phyloP scores from a whole-genome alignment of 2,329 filamentous ascomycete genomes.

The Nemania sp. region DNA sequence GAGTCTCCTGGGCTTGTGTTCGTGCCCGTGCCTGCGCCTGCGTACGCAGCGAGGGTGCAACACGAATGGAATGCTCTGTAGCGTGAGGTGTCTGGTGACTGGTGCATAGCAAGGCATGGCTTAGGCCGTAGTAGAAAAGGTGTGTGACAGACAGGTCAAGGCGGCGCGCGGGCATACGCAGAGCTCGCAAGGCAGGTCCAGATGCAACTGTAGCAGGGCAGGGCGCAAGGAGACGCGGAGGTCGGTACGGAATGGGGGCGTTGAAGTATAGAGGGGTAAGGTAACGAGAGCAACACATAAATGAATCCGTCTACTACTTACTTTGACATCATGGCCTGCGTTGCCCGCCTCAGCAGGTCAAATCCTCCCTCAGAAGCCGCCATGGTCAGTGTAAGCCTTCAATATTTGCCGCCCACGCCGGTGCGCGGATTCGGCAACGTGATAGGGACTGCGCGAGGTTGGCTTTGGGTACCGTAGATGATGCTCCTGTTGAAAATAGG shows the following conservation, averaged over 20 bases:
- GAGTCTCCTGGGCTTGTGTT: constrained; percentile 9
- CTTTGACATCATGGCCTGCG: constrained; percentile 67
- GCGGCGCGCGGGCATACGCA: constrained; percentile 14
- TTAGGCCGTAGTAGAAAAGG: background rate
- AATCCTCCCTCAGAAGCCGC: constrained; percentile 58
- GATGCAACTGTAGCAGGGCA: constrained; percentile 23
- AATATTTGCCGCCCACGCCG: constrained; percentile 27
- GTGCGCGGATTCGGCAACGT: constrained; percentile 16
- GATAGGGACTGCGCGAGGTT: constrained; percentile 8
- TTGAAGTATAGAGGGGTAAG: constrained; percentile 29
- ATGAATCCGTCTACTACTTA: constrained; percentile 47
- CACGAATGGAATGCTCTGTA: constrained; percentile 21
- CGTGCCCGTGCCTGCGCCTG: constrained; percentile 4
- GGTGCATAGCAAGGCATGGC: constrained; percentile 14
- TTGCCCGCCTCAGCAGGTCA: constrained; percentile 63
- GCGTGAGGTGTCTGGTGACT: constrained; percentile 8
- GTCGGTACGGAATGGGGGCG: constrained; percentile 8
- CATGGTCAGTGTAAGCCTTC: constrained; percentile 44
- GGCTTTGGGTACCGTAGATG: constrained; percentile 1
- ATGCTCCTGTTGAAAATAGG: constrained; percentile 17
- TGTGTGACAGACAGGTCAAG: constrained; percentile 19
- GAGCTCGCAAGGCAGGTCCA: constrained; percentile 13
- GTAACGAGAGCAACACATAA: constrained; percentile 32
- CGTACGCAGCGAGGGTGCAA: constrained; percentile 13
- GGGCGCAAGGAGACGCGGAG: constrained; percentile 18